Percentiles rank a stretch among this genome's conserved stretches.
phyloP scores from a whole-genome alignment of 2,329 filamentous ascomycete species.

The Monilinia fructicola region DNA sequence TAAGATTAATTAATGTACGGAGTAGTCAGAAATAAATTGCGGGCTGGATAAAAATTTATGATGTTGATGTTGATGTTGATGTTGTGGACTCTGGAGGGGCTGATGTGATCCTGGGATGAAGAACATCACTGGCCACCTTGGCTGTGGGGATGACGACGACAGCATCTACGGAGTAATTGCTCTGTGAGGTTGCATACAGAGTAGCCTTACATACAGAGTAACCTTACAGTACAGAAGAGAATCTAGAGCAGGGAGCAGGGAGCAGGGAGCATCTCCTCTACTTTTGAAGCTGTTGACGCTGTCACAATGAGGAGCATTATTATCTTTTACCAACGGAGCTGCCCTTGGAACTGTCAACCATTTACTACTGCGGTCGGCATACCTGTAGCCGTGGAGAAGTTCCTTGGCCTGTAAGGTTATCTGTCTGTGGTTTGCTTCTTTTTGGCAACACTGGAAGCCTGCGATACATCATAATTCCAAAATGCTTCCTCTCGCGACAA shows the following conservation, averaged over 20 bases:
- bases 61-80: constrained; percentile 11
- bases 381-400: neutral
- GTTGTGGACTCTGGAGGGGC: neutral
- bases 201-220: no score
- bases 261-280: neutral
- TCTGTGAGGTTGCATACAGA: no score
- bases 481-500: neutral
- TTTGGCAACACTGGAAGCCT: neutral
- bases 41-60: neutral
- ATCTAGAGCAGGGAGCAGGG: no score
- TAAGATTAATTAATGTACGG: no score
- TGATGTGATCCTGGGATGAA: constrained; percentile 7
- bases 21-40: neutral
- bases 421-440: neutral
- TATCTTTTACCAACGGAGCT: neutral
- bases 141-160: constrained; percentile 1
- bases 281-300: neutral
- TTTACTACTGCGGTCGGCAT: neutral
- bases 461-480: neutral
- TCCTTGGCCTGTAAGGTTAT: neutral
- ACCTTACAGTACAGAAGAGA: no score
- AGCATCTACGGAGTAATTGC: neutral
- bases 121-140: constrained; percentile 8
- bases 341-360: neutral
- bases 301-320: neutral